These are phyloP conservation scores for Monosporascus sp. DNA, from an alignment of 2,329 filamentous ascomycete genomes.

Conservation along the genomic window DNA sequence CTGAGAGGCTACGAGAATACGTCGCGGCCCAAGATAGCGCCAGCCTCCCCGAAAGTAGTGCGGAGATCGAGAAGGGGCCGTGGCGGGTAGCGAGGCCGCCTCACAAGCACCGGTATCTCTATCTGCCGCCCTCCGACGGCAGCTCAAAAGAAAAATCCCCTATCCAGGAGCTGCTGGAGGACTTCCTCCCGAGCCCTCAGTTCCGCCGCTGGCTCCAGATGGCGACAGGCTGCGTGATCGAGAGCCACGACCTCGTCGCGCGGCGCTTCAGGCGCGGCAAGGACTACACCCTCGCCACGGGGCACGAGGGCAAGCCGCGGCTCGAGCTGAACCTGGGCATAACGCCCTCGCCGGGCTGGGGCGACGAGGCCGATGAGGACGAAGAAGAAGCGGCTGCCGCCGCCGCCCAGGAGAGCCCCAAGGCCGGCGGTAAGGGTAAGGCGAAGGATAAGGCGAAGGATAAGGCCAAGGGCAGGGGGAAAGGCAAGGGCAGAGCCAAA, in stretches of 20 bases:
- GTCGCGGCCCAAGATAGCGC: conserved; percentile 60
- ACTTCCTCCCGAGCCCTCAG: conserved; percentile 74
- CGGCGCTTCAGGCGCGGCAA: conserved; percentile 79
- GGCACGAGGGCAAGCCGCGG: conserved; percentile 70
- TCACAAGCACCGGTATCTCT: conserved; percentile 92
- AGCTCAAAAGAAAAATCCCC: conserved; percentile 42
- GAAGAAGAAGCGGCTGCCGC: conserved; percentile 42
- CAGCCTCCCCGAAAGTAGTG: conserved; percentile 39
- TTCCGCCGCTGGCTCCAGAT: conserved; percentile 89
- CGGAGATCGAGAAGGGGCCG: conserved; percentile 51
- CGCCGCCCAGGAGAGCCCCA: conserved; percentile 29
- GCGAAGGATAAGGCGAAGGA: conserved; percentile 26
- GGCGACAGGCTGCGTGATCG: conserved; percentile 69
- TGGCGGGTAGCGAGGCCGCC: conserved; percentile 83
- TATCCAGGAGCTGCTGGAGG: conserved; percentile 72
- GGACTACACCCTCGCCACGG: conserved; percentile 91
- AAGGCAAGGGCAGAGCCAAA: conserved; percentile 20
- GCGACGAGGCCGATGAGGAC: conserved; percentile 57
- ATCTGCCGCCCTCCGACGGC: conserved; percentile 54
- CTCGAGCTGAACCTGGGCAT: conserved; percentile 84
- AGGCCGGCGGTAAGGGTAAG: conserved; percentile 28
- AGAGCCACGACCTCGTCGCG: conserved; percentile 72
- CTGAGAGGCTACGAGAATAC: conserved; percentile 63
- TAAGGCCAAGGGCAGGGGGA: conserved; percentile 26
- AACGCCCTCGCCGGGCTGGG: conserved; percentile 83